These are phyloP conservation scores for Phytophthora pluvialis DNA, from an alignment of 352 stramenopile genomes.

Conservation along the genomic window DNA sequence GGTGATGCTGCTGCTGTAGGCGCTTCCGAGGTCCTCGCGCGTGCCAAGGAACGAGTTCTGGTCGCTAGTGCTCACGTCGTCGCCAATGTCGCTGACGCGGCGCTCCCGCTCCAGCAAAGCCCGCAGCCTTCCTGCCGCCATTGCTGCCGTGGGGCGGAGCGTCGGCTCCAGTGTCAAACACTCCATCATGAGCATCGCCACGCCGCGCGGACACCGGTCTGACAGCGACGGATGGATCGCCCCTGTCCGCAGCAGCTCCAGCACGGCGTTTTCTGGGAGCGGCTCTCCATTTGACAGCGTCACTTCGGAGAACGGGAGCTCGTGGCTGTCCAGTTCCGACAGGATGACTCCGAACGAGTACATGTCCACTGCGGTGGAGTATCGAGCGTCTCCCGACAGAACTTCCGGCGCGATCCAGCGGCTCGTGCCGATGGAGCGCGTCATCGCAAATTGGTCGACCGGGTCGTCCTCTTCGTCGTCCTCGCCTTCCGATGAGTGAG, in stretches of 20 bases:
- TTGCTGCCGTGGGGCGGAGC: slow-evolving; percentile 46
- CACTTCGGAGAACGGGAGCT: slow-evolving; percentile 71
- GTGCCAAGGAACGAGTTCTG: slow-evolving; percentile 54
- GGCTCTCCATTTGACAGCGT: slow-evolving; percentile 59
- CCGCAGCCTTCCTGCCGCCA: slow-evolving; percentile 47
- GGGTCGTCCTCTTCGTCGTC: slow-evolving; percentile 33
- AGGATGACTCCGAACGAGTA: slow-evolving; percentile 82
- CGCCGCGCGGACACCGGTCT: slow-evolving; percentile 47
- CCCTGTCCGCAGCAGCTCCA: slow-evolving; percentile 59
- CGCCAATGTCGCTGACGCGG: slow-evolving; percentile 56
- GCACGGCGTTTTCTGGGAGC: slow-evolving; percentile 52
- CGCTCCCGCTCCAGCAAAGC: slow-evolving; percentile 56
- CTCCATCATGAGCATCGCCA: slow-evolving; percentile 55
- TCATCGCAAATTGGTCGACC: slow-evolving; percentile 26
- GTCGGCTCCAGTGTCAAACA: slow-evolving; percentile 60
- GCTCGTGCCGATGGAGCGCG: slow-evolving; percentile 39
- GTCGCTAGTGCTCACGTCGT: slow-evolving; percentile 42
- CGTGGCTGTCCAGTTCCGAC: slow-evolving; percentile 72
- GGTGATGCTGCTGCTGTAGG: slow-evolving; percentile 35
- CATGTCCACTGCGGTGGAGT: slow-evolving; percentile 60
- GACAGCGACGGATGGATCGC: slow-evolving; percentile 61
- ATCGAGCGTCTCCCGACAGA: slow-evolving; percentile 48
- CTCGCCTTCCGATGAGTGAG: slow-evolving; percentile 27
- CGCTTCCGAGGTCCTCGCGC: slow-evolving; percentile 31
- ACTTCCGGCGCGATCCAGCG: slow-evolving; percentile 76